Conservation (phyloP, 2,329 filamentous ascomycete species). For the Berkeleyomyces rouxiae region DNA sequence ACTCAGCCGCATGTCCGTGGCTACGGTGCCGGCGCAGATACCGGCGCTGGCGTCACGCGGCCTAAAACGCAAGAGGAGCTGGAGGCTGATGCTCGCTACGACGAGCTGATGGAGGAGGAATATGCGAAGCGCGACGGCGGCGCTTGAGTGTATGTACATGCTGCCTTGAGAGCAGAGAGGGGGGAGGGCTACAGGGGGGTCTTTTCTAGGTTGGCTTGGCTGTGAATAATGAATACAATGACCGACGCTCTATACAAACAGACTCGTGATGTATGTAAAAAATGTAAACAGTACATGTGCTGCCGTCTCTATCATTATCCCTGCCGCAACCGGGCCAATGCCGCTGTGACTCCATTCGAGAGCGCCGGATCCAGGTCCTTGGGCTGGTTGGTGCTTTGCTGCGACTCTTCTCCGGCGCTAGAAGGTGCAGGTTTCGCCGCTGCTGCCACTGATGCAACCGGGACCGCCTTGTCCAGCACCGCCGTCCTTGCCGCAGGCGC, state of each 20-base stretch:
- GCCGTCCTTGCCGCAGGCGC: background rate
- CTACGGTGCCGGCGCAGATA: background rate
- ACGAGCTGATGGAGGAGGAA: conserved; percentile 38
- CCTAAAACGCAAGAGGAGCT: conserved; percentile 31
- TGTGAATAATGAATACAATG: background rate
- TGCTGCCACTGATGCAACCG: background rate
- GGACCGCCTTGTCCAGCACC: background rate
- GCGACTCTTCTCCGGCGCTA: background rate
- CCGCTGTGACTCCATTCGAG: conserved; percentile 42
- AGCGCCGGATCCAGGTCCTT: conserved; percentile 23
- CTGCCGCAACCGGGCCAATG: conserved; percentile 41
- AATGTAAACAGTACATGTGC: background rate
- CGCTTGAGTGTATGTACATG: conserved; percentile 20
- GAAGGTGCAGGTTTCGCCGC: background rate
- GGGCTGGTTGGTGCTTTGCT: conserved; percentile 24
- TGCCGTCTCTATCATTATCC: background rate
- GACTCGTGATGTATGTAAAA: background rate
- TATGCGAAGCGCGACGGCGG: conserved; percentile 39
- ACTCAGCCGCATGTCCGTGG: background rate
- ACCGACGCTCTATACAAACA: background rate
- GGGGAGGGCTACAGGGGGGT: background rate
- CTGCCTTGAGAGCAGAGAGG: no score
- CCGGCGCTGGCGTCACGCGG: background rate
- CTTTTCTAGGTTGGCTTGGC: background rate
- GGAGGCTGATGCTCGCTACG: conserved; percentile 33